phyloP scores from a whole-genome alignment of 345 rosid species.

The Melaleuca quinquenervia region DNA sequence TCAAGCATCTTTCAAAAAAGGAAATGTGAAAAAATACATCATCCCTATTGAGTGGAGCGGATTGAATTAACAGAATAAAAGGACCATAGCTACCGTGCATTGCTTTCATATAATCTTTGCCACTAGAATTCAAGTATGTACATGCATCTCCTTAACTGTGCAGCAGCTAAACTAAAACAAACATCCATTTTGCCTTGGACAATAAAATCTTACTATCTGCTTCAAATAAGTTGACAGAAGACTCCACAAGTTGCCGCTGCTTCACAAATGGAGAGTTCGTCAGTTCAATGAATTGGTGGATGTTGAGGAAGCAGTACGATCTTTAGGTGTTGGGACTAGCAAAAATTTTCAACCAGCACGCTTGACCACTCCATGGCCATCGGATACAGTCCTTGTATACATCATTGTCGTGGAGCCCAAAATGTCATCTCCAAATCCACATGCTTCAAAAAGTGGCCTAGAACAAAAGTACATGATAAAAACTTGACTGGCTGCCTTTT shows the following conservation, averaged over 20 bases:
- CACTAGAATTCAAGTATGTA: neutral
- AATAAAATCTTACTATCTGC: neutral
- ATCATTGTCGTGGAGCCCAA: slow-evolving; percentile 84
- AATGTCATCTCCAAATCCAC: slow-evolving; percentile 80
- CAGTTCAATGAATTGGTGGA: neutral
- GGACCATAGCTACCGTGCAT: neutral
- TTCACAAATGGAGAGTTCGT: neutral
- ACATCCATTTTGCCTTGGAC: neutral
- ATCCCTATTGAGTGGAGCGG: neutral
- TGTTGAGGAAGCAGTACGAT: neutral
- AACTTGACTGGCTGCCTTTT: neutral
- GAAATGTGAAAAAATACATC: neutral
- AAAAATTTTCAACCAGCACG: slow-evolving; percentile 23
- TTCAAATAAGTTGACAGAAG: neutral
- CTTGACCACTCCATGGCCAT: slow-evolving; percentile 7
- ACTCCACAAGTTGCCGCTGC: neutral
- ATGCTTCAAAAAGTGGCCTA: slow-evolving; percentile 75
- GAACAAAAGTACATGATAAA: neutral
- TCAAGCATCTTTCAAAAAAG: neutral
- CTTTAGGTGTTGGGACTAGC: slow-evolving; percentile 19
- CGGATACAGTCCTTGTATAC: slow-evolving; percentile 37
- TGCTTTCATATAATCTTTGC: neutral
- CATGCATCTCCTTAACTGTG: neutral
- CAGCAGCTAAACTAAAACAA: neutral
- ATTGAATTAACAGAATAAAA: neutral